These are phyloP conservation scores for Hymenoscyphus fraxineus DNA, from an alignment of 2,329 filamentous ascomycete species.

Conservation along the genomic window DNA sequence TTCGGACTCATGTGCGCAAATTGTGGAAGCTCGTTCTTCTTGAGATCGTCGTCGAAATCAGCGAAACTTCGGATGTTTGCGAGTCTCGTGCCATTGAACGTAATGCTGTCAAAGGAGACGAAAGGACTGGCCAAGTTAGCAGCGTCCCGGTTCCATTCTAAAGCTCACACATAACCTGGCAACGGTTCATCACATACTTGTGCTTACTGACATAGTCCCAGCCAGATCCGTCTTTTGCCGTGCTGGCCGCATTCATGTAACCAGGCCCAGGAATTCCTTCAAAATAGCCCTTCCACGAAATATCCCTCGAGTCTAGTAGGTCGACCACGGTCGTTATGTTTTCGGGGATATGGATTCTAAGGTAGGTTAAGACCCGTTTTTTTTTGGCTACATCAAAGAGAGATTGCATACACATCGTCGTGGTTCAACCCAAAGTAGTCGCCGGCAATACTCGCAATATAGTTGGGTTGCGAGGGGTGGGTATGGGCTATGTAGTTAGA, in stretches of 20 bases:
- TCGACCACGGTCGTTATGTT: slow-evolving; percentile 47
- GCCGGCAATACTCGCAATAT: slow-evolving; percentile 43
- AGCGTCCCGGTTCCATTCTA: background rate
- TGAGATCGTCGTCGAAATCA: slow-evolving; percentile 56
- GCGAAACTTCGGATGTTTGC: slow-evolving; percentile 60
- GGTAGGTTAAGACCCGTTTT: no score
- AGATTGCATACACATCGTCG: slow-evolving; percentile 34
- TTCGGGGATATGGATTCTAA: slow-evolving; percentile 38
- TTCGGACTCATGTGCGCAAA: slow-evolving; percentile 62
- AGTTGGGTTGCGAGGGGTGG: slow-evolving; percentile 46
- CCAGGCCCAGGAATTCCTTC: slow-evolving; percentile 45
- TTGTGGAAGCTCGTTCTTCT: slow-evolving; percentile 55
- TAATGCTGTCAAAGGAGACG: slow-evolving; percentile 52
- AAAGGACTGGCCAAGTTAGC: slow-evolving; percentile 31
- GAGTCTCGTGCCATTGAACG: slow-evolving; percentile 47
- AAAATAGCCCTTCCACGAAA: slow-evolving; percentile 45
- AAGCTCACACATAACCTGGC: background rate
- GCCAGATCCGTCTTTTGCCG: slow-evolving; percentile 31
- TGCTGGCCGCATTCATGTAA: slow-evolving; percentile 43
- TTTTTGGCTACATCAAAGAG: no score
- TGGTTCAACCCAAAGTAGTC: slow-evolving; percentile 49
- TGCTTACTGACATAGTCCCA: slow-evolving; percentile 37
- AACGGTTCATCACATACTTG: slow-evolving; percentile 24
- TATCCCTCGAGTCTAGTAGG: slow-evolving; percentile 40
- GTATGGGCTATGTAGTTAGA: slow-evolving; percentile 46